Evolutionary conservation across 176 grass and related monocot genomes (phyloP).

Genomic region (Oryza coarctata): DNA sequence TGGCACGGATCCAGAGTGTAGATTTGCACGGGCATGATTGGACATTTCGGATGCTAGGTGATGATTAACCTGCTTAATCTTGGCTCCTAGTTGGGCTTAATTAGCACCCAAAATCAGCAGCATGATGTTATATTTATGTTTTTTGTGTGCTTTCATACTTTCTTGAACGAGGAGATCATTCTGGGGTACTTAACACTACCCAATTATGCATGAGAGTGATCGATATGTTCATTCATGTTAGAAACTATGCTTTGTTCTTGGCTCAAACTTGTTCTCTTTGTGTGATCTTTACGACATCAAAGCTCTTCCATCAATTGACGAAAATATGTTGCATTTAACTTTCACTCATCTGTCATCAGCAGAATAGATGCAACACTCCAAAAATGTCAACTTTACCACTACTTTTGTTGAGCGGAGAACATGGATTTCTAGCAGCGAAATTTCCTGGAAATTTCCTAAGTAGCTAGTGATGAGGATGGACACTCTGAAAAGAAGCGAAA

Average conservation of each 20-base stretch:
- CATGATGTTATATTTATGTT: not conserved
- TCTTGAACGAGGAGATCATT: not conserved
- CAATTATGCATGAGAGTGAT: not conserved
- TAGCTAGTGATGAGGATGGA: not conserved
- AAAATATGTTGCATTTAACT: not conserved
- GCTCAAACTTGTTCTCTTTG: not conserved
- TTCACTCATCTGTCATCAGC: not conserved
- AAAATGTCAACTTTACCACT: not conserved
- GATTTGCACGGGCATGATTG: not conserved
- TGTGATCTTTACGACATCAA: not conserved
- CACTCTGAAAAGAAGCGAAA: not conserved
- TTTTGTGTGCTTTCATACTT: not conserved
- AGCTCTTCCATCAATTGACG: not conserved
- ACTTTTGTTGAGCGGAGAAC: slow-evolving; percentile 32
- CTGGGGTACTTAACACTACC: not conserved
- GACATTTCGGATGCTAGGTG: not conserved
- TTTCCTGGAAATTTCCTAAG: slow-evolving; percentile 23
- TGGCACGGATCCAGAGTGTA: not conserved
- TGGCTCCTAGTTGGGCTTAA: not conserved
- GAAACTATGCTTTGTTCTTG: not conserved
- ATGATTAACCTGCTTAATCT: not conserved
- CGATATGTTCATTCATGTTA: not conserved
- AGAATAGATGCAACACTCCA: slow-evolving; percentile 34
- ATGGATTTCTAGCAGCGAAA: not conserved
- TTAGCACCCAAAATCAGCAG: not conserved